A percentile compares a stretch with the other conserved stretches of the same genome.
These are phyloP conservation scores for Puccinellia tenuiflora DNA, from an alignment of 176 grass and related monocot genomes.

Conservation along the genomic window DNA sequence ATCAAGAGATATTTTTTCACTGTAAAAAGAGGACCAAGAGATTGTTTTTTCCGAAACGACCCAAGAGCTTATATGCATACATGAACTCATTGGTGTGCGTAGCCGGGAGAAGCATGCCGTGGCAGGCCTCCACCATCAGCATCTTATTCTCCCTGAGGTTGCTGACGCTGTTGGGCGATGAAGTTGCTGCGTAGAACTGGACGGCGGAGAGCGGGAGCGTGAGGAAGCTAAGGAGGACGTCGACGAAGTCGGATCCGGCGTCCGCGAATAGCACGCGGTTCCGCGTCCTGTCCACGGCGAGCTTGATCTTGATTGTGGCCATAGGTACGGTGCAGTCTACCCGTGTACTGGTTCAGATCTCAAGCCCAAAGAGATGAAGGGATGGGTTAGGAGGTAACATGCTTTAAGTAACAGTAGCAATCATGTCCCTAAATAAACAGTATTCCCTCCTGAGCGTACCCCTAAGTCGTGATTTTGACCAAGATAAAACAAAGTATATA, in stretches of 20 bases:
- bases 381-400: too few species aligned
- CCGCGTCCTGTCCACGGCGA: background rate
- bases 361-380: background rate
- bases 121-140: background rate
- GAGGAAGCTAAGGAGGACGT: slow-evolving; percentile 15
- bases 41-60: too few species aligned
- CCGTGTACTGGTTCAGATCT: background rate
- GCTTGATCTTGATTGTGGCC: background rate
- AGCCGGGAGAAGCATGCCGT: background rate
- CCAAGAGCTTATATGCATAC: too few species aligned
- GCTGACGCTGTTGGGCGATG: background rate
- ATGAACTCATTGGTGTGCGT: too few species aligned
- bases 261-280: slow-evolving; percentile 16
- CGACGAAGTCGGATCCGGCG: slow-evolving; percentile 21
- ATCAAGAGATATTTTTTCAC: too few species aligned
- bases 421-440: too few species aligned
- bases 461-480: too few species aligned
- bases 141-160: background rate
- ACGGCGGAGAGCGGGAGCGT: background rate
- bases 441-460: too few species aligned
- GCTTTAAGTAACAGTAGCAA: too few species aligned
- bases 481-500: too few species aligned
- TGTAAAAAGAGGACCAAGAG: too few species aligned
- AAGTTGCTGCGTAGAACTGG: background rate
- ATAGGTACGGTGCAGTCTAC: background rate